Conservation (phyloP, 2,329 filamentous ascomycete genomes). For the Tothia fuscella region DNA sequence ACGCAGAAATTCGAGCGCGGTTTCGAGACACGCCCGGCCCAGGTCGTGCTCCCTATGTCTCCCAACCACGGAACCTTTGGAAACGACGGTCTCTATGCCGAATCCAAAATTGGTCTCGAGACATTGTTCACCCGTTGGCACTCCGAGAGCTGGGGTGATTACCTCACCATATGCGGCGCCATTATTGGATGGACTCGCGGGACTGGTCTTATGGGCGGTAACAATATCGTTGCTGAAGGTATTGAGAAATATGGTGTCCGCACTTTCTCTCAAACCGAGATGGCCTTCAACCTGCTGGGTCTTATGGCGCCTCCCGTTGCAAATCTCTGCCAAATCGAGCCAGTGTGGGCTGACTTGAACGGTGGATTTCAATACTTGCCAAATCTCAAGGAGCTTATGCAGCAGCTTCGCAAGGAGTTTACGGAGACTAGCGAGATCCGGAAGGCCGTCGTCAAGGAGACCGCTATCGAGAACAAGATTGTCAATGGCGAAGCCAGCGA, state of each 20-base stretch:
- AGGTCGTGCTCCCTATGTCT: conserved; percentile 89
- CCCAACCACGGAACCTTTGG: conserved; percentile 98
- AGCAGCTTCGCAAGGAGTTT: conserved; percentile 81
- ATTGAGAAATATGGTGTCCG: conserved; percentile 94
- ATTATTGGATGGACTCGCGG: conserved; percentile 99
- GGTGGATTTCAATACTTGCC: conserved; percentile 96
- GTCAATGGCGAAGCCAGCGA: conserved; percentile 91
- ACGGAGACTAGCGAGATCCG: conserved; percentile 92
- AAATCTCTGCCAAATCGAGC: conserved; percentile 89
- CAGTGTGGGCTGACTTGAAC: conserved; percentile 94
- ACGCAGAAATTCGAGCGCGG: conserved; percentile 74
- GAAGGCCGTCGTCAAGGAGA: conserved; percentile 90
- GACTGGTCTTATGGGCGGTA: conserved; percentile 93
- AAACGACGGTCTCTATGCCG: conserved; percentile 93
- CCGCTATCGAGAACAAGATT: conserved; percentile 89
- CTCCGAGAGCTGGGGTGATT: conserved; percentile 93
- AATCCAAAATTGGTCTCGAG: conserved; percentile 94
- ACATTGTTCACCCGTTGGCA: conserved; percentile 98
- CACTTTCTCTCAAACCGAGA: conserved; percentile 98
- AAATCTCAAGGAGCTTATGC: conserved; percentile 90
- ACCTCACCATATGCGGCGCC: conserved; percentile 94
- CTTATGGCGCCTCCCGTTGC: conserved; percentile 91
- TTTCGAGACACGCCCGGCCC: conserved; percentile 89
- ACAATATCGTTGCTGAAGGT: conserved; percentile 94
- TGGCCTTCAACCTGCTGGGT: conserved; percentile 96